phyloP scores from a whole-genome alignment of 169 alveolate genomes.

The Plasmodium chabaudi region DNA sequence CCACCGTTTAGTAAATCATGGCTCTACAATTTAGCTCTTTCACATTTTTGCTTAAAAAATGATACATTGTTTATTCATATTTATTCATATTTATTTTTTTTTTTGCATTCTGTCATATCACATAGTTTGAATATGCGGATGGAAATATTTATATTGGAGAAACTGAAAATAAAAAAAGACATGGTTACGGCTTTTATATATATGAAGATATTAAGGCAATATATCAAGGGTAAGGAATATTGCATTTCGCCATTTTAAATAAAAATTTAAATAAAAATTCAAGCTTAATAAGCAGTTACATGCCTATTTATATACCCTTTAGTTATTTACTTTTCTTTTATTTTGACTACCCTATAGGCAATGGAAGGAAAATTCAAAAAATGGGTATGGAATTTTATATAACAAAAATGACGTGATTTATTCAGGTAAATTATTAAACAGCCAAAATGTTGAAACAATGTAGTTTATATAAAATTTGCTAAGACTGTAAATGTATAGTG shows the following conservation, averaged over 20 bases:
- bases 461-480: no score
- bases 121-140: slow-evolving; percentile 69
- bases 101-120: neutral
- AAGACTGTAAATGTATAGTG: no score
- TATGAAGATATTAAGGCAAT: slow-evolving; percentile 21
- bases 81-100: slow-evolving; percentile 11
- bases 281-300: neutral
- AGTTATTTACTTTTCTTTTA: neutral
- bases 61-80: neutral
- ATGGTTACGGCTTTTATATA: slow-evolving; percentile 59
- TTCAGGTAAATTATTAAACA: slow-evolving; percentile 31
- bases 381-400: slow-evolving; percentile 49
- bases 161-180: slow-evolving; percentile 25
- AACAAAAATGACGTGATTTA: slow-evolving; percentile 35
- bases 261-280: neutral
- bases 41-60: no score
- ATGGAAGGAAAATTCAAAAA: slow-evolving; percentile 60
- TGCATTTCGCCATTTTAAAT: neutral
- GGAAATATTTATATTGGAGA: slow-evolving; percentile 65
- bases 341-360: slow-evolving; percentile 3
- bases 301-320: neutral
- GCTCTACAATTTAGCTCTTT: no score
- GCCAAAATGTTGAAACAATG: neutral
- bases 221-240: slow-evolving; percentile 46
- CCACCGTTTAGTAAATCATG: no score